Evolutionary conservation across 768 basidiomycete species (phyloP), one percentile per base, ranked within the genome.

Genomic region (Agrocybe pediades): DNA sequence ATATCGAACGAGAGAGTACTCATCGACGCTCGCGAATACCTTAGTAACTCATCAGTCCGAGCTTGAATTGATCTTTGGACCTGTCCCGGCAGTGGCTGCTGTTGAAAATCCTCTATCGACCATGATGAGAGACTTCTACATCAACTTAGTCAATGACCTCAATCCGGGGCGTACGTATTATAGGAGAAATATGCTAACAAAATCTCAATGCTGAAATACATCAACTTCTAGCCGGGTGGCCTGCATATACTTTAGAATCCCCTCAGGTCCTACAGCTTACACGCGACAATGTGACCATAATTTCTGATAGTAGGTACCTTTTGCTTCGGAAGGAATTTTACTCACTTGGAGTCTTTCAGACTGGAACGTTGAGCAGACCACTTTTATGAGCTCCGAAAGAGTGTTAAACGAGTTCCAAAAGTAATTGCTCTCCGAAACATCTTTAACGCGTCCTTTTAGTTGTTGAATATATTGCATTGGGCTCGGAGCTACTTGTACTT

Each of bases 71-170:
- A 60, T 84, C 2, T 83, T 82, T 54, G 82, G 82, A 0, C 76
- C 76, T 0, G 66, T 79, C 2, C 75, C 78, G 2, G 19, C 62
- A 6, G 64, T 60, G 9, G 68, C 70, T 16, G 11, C 71, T 2
- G 61, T 75, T 4, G 79, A 84, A 56, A 64, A 50, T 6, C 71
- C 66, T 0, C 81, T 86, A 29, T 71, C 84, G 1, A 74, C 75
- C 26, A 71, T 71, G 49, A 70, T 79, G 68, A 69, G 75, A 1
- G 79, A 79, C 56, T 82, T 81, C 47, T 85, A 80, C 58, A 72
- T 85, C 68, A 78, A 75, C 46, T 86, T 86, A 57, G 70, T 84
- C n/a, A 69, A 76, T 58, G 80, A 85, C 56, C 70, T 85, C 47
- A 72, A 77, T 54, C 85, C 83, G 2, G 83, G 84, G 36, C 44